phyloP scores from a whole-genome alignment of 2,329 filamentous ascomycete genomes.

The Cladorrhinum sp. region DNA sequence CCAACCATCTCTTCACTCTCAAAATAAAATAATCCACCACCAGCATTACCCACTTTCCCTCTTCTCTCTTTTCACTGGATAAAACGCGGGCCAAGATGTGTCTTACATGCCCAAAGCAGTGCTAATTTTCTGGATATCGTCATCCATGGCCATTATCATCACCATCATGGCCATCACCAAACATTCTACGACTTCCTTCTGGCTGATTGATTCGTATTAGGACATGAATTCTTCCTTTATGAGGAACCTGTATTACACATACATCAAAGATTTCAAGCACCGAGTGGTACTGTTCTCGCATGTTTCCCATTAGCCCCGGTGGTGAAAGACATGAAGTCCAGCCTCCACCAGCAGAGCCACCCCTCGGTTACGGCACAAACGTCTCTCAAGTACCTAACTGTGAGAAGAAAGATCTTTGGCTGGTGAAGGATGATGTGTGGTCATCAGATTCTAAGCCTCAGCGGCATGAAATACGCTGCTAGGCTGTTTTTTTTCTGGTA shows the following conservation, averaged over 20 bases:
- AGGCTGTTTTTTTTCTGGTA: not conserved
- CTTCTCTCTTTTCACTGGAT: not conserved
- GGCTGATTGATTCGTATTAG: not conserved
- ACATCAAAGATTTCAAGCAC: not conserved
- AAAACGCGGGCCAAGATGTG: not conserved
- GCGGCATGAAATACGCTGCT: not conserved
- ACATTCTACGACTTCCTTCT: not conserved
- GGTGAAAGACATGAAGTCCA: too few species aligned
- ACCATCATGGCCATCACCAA: not conserved
- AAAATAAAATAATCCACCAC: not conserved
- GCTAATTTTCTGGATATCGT: too few species aligned
- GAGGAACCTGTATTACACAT: not conserved
- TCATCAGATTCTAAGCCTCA: not conserved
- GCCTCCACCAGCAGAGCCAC: not conserved
- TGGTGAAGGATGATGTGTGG: not conserved
- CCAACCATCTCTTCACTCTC: too few species aligned
- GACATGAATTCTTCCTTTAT: not conserved
- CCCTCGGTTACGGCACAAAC: not conserved
- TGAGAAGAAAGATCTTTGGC: not conserved
- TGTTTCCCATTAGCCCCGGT: not conserved
- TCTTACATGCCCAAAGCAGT: not conserved
- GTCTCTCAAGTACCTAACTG: not conserved
- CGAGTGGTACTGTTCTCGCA: not conserved
- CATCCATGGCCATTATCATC: too few species aligned
- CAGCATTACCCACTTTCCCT: too few species aligned